These are phyloP conservation scores for Saccharum officinarum DNA, from an alignment of 176 grass and related monocot species.

Conservation along the genomic window DNA sequence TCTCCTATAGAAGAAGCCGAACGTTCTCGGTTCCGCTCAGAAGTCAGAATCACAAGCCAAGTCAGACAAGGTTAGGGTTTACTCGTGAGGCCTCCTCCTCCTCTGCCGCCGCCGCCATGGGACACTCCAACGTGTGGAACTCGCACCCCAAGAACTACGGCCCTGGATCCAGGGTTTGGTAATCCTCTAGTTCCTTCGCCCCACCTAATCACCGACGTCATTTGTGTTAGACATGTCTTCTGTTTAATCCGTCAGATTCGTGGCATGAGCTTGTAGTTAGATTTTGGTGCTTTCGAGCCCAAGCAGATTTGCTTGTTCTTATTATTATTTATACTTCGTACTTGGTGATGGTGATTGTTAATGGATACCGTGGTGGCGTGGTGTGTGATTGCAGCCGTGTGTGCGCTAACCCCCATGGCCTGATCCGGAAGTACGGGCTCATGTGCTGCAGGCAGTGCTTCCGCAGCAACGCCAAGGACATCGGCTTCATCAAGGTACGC, in stretches of 20 bases:
- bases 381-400: constrained; percentile 54
- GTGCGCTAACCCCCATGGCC: constrained; percentile 75
- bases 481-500: constrained; percentile 98
- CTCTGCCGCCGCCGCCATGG: constrained; percentile 37
- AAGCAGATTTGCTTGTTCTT: background rate
- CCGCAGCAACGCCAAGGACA: constrained; percentile 91
- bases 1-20: background rate
- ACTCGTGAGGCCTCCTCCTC: background rate
- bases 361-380: too few relatives aligned
- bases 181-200: constrained; percentile 7
- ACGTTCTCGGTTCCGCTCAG: background rate
- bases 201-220: too few relatives aligned
- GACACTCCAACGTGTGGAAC: constrained; percentile 87
- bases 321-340: background rate
- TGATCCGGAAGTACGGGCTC: constrained; percentile 92
- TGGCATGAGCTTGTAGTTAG: background rate
- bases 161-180: constrained; percentile 74
- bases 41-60: background rate
- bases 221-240: background rate
- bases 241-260: background rate
- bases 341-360: background rate
- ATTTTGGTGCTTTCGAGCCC: background rate
- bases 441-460: constrained; percentile 99
- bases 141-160: constrained; percentile 85
- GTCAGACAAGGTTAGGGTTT: constrained; percentile 38